phyloP scores from a whole-genome alignment of 1,284 basidiomycete genomes.

The Boletus holoroseus region DNA sequence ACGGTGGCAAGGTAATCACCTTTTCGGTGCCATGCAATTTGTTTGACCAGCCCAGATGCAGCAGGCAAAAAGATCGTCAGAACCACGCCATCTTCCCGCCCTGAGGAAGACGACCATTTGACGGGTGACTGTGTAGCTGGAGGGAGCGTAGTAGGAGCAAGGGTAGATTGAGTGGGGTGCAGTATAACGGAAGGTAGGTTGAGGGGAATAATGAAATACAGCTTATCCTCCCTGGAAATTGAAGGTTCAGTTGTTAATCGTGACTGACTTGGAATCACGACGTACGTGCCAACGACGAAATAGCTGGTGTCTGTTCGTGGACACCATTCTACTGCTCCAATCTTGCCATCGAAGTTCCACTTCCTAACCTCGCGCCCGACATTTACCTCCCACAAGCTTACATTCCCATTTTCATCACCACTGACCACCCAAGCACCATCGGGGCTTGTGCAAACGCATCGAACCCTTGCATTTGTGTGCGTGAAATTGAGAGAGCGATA shows the following conservation, averaged over 20 bases:
- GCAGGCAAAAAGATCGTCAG: constrained; percentile 57
- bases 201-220: constrained; percentile 82
- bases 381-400: constrained; percentile 91
- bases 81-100: constrained; percentile 48
- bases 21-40: constrained; percentile 88
- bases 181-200: constrained; percentile 58
- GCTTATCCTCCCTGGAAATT: constrained; percentile 61
- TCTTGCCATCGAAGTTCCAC: constrained; percentile 79
- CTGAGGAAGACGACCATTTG: constrained; percentile 57
- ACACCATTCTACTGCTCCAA: constrained; percentile 91
- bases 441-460: constrained; percentile 79
- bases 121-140: constrained; percentile 57
- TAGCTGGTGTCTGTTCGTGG: constrained; percentile 80
- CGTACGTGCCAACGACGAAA: constrained; percentile 79
- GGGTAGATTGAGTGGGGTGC: constrained; percentile 57
- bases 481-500: constrained; percentile 71
- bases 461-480: constrained; percentile 68
- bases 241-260: constrained; percentile 14
- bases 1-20: constrained; percentile 97
- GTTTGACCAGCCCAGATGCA: constrained; percentile 74
- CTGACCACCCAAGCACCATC: constrained; percentile 89
- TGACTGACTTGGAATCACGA: constrained; percentile 21
- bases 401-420: constrained; percentile 85
- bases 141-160: constrained; percentile 61
- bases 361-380: constrained; percentile 86